Evolutionary conservation across 179 eudicot species (phyloP).

Genomic region (Sideroxylon spinosum): DNA sequence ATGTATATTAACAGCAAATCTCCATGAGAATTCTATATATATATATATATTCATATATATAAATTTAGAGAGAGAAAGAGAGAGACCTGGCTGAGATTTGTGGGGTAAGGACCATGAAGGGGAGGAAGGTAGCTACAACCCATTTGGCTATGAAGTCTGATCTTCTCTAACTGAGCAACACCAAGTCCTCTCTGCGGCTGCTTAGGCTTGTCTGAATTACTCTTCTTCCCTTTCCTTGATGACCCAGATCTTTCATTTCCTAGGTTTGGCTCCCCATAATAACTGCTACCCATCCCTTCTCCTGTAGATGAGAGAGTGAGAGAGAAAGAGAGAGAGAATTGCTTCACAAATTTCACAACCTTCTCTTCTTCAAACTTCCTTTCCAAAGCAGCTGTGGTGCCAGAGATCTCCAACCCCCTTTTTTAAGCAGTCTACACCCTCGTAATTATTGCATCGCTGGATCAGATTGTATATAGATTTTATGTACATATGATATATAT

Average conservation of each 20-base stretch:
- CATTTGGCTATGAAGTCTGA: slow-evolving; percentile 38
- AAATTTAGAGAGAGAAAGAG: not conserved
- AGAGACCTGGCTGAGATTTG: slow-evolving; percentile 25
- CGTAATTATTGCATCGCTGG: slow-evolving; percentile 42
- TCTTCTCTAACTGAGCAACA: slow-evolving; percentile 83
- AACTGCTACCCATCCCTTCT: slow-evolving; percentile 49
- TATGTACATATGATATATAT: slow-evolving; percentile 15
- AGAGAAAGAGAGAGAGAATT: slow-evolving; percentile 8
- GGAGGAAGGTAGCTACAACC: slow-evolving; percentile 26
- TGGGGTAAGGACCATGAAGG: slow-evolving; percentile 18
- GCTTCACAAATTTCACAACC: not conserved
- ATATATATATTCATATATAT: not conserved
- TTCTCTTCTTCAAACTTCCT: not conserved
- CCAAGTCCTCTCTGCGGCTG: slow-evolving; percentile 92
- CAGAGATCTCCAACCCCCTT: slow-evolving; percentile 26
- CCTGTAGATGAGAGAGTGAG: not conserved
- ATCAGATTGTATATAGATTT: slow-evolving; percentile 41
- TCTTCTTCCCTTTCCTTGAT: slow-evolving; percentile 41
- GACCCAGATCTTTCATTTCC: slow-evolving; percentile 41
- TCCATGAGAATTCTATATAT: not conserved
- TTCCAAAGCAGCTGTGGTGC: slow-evolving; percentile 14
- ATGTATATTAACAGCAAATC: not conserved
- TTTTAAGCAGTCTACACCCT: slow-evolving; percentile 23
- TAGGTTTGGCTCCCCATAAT: slow-evolving; percentile 46
- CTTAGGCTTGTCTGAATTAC: slow-evolving; percentile 54